phyloP scores from a whole-genome alignment of 495 filamentous ascomycete species.

The Podospora pseudopauciseta region DNA sequence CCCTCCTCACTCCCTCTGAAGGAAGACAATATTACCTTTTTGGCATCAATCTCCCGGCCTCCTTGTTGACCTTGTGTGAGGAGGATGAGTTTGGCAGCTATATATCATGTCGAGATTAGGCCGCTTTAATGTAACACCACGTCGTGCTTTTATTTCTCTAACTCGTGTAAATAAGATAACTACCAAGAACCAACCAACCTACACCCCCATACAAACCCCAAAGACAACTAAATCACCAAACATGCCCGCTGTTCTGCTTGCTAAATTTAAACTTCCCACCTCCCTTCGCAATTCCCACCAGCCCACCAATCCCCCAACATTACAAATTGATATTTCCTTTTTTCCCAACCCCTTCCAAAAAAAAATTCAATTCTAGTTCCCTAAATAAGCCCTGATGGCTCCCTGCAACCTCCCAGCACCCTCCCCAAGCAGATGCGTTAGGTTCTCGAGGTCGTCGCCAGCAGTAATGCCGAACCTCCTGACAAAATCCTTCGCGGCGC shows the following conservation, averaged over 20 bases:
- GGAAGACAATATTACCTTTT: background rate
- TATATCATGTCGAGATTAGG: background rate
- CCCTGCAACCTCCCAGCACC: constrained; percentile 81
- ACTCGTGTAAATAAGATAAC: background rate
- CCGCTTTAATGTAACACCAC: background rate
- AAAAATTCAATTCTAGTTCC: constrained; percentile 27
- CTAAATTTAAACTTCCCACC: background rate
- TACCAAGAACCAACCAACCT: background rate
- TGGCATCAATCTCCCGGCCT: background rate
- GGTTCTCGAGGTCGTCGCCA: constrained; percentile 88
- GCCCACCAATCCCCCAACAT: background rate
- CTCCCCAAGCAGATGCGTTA: constrained; percentile 76
- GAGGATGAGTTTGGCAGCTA: no score
- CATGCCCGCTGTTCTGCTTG: constrained; percentile 4
- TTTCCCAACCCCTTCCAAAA: background rate
- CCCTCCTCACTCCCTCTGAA: background rate
- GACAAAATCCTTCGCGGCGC: constrained; percentile 90
- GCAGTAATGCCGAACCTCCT: constrained; percentile 92
- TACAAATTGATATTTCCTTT: background rate
- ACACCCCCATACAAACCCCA: background rate
- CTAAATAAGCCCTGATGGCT: constrained; percentile 80
- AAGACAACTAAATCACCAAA: constrained; percentile 7
- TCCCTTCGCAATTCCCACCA: background rate
- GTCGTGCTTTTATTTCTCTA: background rate
- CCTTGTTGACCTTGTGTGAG: no score